A percentile compares a stretch with the other conserved stretches of the same genome.
Evolutionary conservation across 1,139 yeast genomes (phyloP).

Genomic region (Kodamaea sp.): DNA sequence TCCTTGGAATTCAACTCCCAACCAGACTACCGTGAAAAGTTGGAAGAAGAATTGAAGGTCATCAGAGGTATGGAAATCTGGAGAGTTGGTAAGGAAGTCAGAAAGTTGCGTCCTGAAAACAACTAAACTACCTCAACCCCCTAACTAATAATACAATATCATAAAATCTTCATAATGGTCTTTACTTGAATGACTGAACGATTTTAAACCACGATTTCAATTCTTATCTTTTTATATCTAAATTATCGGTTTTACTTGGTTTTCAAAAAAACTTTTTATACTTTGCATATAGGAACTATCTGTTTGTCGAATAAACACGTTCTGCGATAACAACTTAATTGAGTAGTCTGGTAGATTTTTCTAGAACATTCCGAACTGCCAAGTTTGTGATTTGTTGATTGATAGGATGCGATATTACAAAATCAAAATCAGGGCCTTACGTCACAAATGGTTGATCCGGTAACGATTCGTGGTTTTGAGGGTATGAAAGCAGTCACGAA

Average conservation of each 20-base stretch:
- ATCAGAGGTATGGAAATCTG: constrained; percentile 99
- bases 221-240: constrained; percentile 21
- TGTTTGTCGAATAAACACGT: constrained; percentile 49
- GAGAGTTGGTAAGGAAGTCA: constrained; percentile 99
- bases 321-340: constrained; percentile 16
- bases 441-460: too few species aligned
- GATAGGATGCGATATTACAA: too few species aligned
- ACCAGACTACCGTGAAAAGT: constrained; percentile 95
- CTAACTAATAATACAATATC: constrained; percentile 4
- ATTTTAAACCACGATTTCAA: constrained; percentile 22
- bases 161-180: constrained; percentile 26
- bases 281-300: constrained; percentile 31
- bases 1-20: constrained; percentile 98
- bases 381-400: too few species aligned
- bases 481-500: constrained; percentile 6
- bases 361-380: too few species aligned
- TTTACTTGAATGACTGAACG: constrained; percentile 31
- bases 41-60: constrained; percentile 87
- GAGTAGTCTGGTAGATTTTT: too few species aligned
- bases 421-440: too few species aligned
- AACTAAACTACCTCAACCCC: constrained; percentile 46
- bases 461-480: too few species aligned
- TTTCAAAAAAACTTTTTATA: constrained; percentile 15
- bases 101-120: constrained; percentile 99
- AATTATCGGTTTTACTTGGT: constrained; percentile 15